phyloP scores from a whole-genome alignment of 1,284 basidiomycete genomes.

The Apiotrichum montevideense region DNA sequence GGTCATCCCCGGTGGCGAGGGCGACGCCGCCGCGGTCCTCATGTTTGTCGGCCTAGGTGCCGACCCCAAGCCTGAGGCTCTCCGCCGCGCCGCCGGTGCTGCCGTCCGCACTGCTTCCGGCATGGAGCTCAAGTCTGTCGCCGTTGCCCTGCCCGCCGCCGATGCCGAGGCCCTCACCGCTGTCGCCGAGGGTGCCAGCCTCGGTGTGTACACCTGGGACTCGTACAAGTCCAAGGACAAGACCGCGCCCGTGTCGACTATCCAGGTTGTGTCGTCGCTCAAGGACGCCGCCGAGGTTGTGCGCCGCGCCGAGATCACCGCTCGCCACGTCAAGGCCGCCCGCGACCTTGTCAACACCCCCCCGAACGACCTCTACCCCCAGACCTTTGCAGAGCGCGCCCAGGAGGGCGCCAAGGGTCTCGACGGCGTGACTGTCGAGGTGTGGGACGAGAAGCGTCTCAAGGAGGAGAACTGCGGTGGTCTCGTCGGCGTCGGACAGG shows the following conservation, averaged over 20 bases:
- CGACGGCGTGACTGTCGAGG: constrained; percentile 10
- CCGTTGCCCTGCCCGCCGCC: constrained; percentile 7
- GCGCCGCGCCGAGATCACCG: constrained; percentile 8
- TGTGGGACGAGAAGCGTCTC: constrained; percentile 17
- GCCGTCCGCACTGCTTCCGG: constrained; percentile 9
- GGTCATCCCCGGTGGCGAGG: constrained; percentile 7
- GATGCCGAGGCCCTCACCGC: constrained; percentile 9
- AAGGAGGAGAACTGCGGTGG: constrained; percentile 5
- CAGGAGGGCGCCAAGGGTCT: constrained; percentile 3
- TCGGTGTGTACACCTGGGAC: constrained; percentile 19
- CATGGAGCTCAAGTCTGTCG: constrained; percentile 7
- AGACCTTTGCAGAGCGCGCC: constrained; percentile 11
- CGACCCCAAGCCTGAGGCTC: constrained; percentile 8
- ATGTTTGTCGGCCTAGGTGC: constrained; percentile 17
- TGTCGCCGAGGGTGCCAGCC: constrained; percentile 13
- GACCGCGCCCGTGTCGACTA: constrained; percentile 1
- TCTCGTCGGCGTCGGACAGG: constrained; percentile 15
- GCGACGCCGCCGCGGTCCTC: constrained; percentile 9
- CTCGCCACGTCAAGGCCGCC: constrained; percentile 14
- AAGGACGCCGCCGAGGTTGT: constrained; percentile 2
- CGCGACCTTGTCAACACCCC: constrained; percentile 17
- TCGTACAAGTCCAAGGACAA: constrained; percentile 17
- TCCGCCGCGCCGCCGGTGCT: constrained; percentile 8
- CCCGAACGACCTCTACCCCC: constrained; percentile 12
- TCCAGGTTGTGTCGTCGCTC: constrained; percentile 10